These are phyloP conservation scores for Persicaria tinctoria DNA, from an alignment of 148 eudicot species.

Conservation along the genomic window DNA sequence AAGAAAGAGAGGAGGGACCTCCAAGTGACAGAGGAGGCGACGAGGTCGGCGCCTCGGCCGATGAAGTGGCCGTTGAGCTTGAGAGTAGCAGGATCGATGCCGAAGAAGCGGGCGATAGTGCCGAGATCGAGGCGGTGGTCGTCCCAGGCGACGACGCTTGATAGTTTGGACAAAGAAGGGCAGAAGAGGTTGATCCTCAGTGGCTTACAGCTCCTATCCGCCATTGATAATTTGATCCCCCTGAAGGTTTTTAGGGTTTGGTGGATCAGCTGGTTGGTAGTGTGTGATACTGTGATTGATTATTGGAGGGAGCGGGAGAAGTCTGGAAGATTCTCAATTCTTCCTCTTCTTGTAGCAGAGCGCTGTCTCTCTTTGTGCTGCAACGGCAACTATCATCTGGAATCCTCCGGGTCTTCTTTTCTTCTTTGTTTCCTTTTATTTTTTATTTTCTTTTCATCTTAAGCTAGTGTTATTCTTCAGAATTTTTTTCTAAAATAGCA, in stretches of 20 bases:
- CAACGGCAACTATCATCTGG: not conserved
- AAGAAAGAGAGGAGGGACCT: conserved; percentile 64
- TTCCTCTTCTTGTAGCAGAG: not conserved
- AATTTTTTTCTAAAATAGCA: too few relatives aligned
- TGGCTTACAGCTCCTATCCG: not conserved
- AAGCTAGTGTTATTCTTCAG: too few relatives aligned
- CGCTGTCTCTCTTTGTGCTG: not conserved
- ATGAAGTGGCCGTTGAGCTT: conserved; percentile 84
- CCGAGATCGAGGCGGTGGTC: conserved; percentile 74
- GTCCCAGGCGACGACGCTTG: conserved; percentile 36
- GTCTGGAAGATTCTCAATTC: not conserved
- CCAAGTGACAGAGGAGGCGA: conserved; percentile 85
- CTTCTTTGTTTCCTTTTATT: too few relatives aligned
- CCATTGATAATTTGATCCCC: not conserved
- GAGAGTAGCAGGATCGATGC: conserved; percentile 48
- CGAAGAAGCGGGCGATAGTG: conserved; percentile 47
- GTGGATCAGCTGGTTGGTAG: not conserved
- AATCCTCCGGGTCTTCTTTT: not conserved
- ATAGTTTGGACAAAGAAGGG: conserved; percentile 41
- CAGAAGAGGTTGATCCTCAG: conserved; percentile 34
- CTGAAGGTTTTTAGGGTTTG: not conserved
- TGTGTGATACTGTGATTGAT: not conserved
- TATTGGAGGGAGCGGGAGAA: not conserved
- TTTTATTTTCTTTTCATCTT: too few relatives aligned
- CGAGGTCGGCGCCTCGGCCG: conserved; percentile 56